Evolutionary conservation across 2,329 filamentous ascomycete genomes (phyloP), one percentile per base, ranked within the genome.

Genomic region (Rugonectria rugulosa): DNA sequence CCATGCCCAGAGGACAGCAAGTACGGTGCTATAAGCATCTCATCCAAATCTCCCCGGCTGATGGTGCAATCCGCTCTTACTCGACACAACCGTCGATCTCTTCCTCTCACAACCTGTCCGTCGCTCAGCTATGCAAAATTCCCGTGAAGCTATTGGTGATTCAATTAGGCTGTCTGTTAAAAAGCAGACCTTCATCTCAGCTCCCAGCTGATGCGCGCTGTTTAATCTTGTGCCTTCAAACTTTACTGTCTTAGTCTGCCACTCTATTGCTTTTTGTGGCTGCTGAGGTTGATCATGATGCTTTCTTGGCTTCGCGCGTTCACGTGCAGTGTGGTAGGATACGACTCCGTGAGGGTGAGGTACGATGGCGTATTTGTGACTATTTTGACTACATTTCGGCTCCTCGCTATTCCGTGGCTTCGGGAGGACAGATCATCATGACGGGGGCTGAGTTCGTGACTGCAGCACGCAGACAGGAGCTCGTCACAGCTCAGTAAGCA

Each of bases 1-100:
- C 27, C 24, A 27, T 27, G 24, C 14, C 21, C 24, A 43, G 24
- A 29, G 26, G 32, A 55, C 40, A 41, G 21, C 40, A 23, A 45
- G 34, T 37, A 42, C 46, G 34, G 32, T 38, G 42, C 38, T n/a
- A 14, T 24, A 17, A 7, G 8, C 32, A 23, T 7, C 19, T 26
- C 10, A 12, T 20, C 31, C n/a, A 20, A n/a, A 38, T 20, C 8
- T 34, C 29, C 10, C 15, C 19, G 6, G 19, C 21, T 11, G 17
- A 64, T 62, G 49, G 41, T 62, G 64, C 60, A 56, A 65, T 67
- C 19, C 44, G 32, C 42, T 54, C 42, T 43, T 44, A 43, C 46
- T n/a, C 53, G 53, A 32, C 59, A 52, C 37, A 47, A 64, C 58
- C 44, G 64, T 47, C 60, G 60, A 67, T 67, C 64, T 19, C 34